Evolutionary conservation across 2,329 filamentous ascomycete genomes (phyloP).

Genomic region (Pyrenophora teres): DNA sequence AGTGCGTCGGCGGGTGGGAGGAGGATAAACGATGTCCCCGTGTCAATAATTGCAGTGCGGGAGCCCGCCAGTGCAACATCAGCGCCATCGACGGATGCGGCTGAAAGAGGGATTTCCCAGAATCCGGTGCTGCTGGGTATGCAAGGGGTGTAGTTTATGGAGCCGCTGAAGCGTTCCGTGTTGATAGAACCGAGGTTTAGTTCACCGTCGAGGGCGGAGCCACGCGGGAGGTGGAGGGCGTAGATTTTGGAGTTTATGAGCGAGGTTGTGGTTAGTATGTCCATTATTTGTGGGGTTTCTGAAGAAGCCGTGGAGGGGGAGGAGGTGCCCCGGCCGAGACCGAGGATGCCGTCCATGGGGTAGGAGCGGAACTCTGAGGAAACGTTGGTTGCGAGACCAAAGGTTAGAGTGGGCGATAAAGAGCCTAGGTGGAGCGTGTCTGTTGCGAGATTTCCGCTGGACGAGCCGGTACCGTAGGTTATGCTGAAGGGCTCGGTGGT

Average conservation of each 20-base stretch:
- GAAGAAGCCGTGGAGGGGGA: slow-evolving; percentile 47
- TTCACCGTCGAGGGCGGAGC: slow-evolving; percentile 70
- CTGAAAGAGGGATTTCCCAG: slow-evolving; percentile 75
- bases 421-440: slow-evolving; percentile 72
- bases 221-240: slow-evolving; percentile 71
- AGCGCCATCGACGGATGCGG: slow-evolving; percentile 65
- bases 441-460: slow-evolving; percentile 67
- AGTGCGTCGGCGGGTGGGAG: slow-evolving; percentile 70
- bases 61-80: slow-evolving; percentile 46
- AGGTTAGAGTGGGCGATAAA: slow-evolving; percentile 66
- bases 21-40: slow-evolving; percentile 80
- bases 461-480: slow-evolving; percentile 76
- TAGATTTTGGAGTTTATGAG: slow-evolving; percentile 69
- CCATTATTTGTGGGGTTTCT: slow-evolving; percentile 67
- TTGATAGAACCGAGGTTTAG: slow-evolving; percentile 77
- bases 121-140: slow-evolving; percentile 57
- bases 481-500: slow-evolving; percentile 65
- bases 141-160: slow-evolving; percentile 68
- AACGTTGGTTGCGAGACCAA: slow-evolving; percentile 74
- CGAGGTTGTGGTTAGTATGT: slow-evolving; percentile 62
- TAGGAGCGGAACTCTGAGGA: slow-evolving; percentile 77
- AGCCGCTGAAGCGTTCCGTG: slow-evolving; percentile 67
- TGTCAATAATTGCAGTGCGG: slow-evolving; percentile 76
- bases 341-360: slow-evolving; percentile 86
- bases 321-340: slow-evolving; percentile 66